Evolutionary conservation across 1,284 basidiomycete genomes (phyloP).

Genomic region (Apiotrichum mycotoxinovorans): DNA sequence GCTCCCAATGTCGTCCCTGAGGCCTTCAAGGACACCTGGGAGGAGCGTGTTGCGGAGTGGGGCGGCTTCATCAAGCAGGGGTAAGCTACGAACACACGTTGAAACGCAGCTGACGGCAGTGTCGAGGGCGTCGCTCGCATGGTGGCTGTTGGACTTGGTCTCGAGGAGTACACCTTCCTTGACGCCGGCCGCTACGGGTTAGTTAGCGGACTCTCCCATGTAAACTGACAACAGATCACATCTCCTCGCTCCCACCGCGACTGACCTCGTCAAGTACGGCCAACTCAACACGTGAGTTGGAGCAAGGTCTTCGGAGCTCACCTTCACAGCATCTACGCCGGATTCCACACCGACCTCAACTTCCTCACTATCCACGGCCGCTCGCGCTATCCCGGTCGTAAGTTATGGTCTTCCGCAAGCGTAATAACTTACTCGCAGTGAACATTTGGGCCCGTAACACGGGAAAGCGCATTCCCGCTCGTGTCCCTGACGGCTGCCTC

Average conservation of each 20-base stretch:
- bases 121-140: slow-evolving; percentile 77
- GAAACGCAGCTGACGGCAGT: slow-evolving; percentile 50
- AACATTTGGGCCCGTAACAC: slow-evolving; percentile 90
- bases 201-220: slow-evolving; percentile 24
- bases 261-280: slow-evolving; percentile 74
- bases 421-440: slow-evolving; percentile 23
- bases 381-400: slow-evolving; percentile 54
- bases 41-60: slow-evolving; percentile 68
- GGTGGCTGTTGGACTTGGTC: slow-evolving; percentile 72
- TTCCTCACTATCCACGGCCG: slow-evolving; percentile 78
- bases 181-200: slow-evolving; percentile 78
- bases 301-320: too few species aligned
- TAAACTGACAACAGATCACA: slow-evolving; percentile 61
- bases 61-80: slow-evolving; percentile 77
- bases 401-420: slow-evolving; percentile 8
- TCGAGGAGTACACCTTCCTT: slow-evolving; percentile 63
- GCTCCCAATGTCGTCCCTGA: slow-evolving; percentile 74
- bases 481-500: slow-evolving; percentile 63
- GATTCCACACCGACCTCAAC: slow-evolving; percentile 67
- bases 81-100: slow-evolving; percentile 48
- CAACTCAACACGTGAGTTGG: slow-evolving; percentile 55
- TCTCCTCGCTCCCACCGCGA: slow-evolving; percentile 83
- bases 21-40: slow-evolving; percentile 62
- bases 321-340: slow-evolving; percentile 70
- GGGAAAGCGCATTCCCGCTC: slow-evolving; percentile 77